phyloP scores from a whole-genome alignment of 306 rosid species.

The Pterocarpus santalinus region DNA sequence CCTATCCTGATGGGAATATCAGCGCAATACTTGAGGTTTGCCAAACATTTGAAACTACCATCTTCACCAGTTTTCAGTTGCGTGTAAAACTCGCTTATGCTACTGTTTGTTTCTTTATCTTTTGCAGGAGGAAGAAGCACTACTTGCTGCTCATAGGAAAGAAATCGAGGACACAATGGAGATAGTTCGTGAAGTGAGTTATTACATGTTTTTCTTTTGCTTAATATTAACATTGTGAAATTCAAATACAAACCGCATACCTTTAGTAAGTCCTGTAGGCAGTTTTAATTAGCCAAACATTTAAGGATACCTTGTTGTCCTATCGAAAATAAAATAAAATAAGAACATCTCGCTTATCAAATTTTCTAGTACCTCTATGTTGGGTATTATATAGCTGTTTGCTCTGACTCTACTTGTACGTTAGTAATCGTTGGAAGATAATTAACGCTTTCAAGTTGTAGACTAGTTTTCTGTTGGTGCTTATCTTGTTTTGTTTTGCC shows the following conservation, averaged over 20 bases:
- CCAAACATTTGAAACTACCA: constrained; percentile 26
- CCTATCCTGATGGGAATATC: constrained; percentile 74
- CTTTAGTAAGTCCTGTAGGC: background rate
- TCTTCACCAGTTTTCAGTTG: background rate
- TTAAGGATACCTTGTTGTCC: background rate
- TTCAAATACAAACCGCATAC: background rate
- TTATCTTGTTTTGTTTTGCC: constrained; percentile 39
- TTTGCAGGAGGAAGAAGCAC: constrained; percentile 92
- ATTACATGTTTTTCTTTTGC: constrained; percentile 1
- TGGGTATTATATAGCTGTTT: background rate
- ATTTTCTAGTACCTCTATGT: no score
- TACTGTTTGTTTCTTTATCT: constrained; percentile 44
- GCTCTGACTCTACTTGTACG: background rate
- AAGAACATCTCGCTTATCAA: no score
- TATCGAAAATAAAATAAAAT: background rate
- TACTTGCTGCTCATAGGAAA: constrained; percentile 94
- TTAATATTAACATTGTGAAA: constrained; percentile 14
- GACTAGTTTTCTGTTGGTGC: constrained; percentile 21
- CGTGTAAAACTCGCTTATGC: constrained; percentile 25
- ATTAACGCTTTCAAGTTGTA: background rate
- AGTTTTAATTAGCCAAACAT: background rate
- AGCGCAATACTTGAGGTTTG: constrained; percentile 91
- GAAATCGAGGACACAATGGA: constrained; percentile 99
- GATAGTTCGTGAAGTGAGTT: constrained; percentile 97
- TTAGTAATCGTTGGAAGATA: no score